Conservation (phyloP, 148 eudicot species). For the Spergularia bocconei region DNA sequence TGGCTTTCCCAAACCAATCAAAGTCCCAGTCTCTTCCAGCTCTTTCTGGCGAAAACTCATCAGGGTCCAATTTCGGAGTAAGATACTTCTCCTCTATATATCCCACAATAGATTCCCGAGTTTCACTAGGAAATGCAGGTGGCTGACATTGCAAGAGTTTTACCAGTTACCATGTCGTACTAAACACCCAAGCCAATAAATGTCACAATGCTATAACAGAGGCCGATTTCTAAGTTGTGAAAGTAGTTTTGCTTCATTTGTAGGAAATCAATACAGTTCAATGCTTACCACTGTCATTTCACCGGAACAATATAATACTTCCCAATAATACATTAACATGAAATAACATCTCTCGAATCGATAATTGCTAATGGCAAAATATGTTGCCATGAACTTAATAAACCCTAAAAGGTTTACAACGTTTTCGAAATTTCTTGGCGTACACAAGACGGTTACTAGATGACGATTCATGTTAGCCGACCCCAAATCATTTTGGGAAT, state of each 20-base stretch:
- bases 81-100: conserved; percentile 76
- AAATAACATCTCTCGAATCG: not conserved
- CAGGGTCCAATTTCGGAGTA: conserved; percentile 74
- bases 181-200: not conserved
- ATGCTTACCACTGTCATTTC: not conserved
- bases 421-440: too few relatives aligned
- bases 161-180: not conserved
- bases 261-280: not conserved
- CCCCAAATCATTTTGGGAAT: too few relatives aligned
- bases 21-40: conserved; percentile 93
- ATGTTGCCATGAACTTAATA: not conserved
- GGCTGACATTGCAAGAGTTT: conserved; percentile 49
- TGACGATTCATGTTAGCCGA: too few relatives aligned
- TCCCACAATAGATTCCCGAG: conserved; percentile 64
- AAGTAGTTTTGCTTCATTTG: not conserved
- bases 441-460: too few relatives aligned
- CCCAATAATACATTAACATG: not conserved
- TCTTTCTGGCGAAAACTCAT: conserved; percentile 80
- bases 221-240: not conserved
- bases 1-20: conserved; percentile 88
- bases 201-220: not conserved
- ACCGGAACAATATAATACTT: not conserved
- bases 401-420: too few relatives aligned
- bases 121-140: conserved; percentile 88
- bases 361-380: not conserved